Evolutionary conservation across 768 basidiomycete species (phyloP).

Genomic region (Russula foetens): DNA sequence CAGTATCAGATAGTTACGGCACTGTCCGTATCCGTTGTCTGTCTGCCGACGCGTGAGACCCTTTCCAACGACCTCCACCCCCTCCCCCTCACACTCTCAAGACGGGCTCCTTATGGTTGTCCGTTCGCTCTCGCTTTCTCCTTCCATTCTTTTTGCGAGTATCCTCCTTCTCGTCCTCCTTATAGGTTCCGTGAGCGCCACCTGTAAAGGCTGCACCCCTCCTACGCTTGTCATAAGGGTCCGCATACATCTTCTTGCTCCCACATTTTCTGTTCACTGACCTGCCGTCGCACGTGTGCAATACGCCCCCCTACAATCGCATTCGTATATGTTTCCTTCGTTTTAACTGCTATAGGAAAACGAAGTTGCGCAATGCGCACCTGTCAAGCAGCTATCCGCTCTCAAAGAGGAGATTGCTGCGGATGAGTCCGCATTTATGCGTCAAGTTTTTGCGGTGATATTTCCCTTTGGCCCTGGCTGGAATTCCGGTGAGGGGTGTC

Average conservation of each 20-base stretch:
- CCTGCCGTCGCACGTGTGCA: conserved; percentile 21
- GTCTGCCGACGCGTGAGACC: neutral
- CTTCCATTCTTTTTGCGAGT: conserved; percentile 13
- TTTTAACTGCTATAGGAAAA: conserved; percentile 30
- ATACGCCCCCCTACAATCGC: neutral
- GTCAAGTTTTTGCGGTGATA: conserved; percentile 67
- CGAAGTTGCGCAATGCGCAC: conserved; percentile 36
- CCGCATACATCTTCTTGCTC: neutral
- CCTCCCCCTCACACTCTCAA: neutral
- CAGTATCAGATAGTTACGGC: neutral
- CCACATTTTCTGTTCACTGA: conserved; percentile 9
- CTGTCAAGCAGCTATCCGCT: conserved; percentile 40
- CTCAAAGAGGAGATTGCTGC: conserved; percentile 57
- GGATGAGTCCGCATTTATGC: conserved; percentile 65
- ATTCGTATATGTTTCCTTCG: neutral
- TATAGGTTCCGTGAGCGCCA: neutral
- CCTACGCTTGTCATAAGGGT: conserved; percentile 15
- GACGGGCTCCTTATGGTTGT: neutral
- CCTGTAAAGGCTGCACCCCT: neutral
- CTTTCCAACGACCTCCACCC: too few relatives aligned
- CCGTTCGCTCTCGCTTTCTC: neutral
- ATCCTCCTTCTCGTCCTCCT: neutral
- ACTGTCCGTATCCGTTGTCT: neutral
- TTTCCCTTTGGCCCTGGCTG: conserved; percentile 89
- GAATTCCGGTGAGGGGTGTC: conserved; percentile 53